Evolutionary conservation across 2,329 filamentous ascomycete genomes (phyloP).

Genomic region (Sarocladium kiliense): DNA sequence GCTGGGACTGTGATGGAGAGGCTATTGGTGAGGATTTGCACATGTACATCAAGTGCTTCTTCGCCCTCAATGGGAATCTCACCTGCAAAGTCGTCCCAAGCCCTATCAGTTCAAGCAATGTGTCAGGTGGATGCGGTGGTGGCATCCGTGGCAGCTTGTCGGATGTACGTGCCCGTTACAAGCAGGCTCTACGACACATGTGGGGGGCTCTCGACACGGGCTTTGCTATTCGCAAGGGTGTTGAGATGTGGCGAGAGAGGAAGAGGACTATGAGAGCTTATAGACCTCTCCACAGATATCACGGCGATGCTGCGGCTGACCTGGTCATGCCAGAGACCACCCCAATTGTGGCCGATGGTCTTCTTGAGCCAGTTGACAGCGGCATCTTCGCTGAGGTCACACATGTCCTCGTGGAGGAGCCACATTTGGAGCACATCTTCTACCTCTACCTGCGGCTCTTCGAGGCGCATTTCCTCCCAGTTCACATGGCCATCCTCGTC

Average conservation of each 20-base stretch:
- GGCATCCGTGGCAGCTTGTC: conserved; percentile 48
- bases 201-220: conserved; percentile 69
- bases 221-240: conserved; percentile 53
- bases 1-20: conserved; percentile 66
- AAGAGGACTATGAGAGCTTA: conserved; percentile 51
- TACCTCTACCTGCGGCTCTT: conserved; percentile 63
- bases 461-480: conserved; percentile 67
- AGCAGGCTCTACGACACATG: conserved; percentile 70
- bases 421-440: conserved; percentile 51
- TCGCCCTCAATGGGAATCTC: conserved; percentile 65
- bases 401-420: conserved; percentile 43
- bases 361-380: conserved; percentile 30
- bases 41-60: conserved; percentile 77
- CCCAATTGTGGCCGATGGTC: neutral
- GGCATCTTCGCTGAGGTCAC: conserved; percentile 52
- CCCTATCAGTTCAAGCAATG: conserved; percentile 69
- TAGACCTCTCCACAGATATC: conserved; percentile 47
- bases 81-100: conserved; percentile 59
- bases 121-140: conserved; percentile 53
- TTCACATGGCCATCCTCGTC: conserved; percentile 61
- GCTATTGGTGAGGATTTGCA: conserved; percentile 73
- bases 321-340: conserved; percentile 16
- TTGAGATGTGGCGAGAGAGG: conserved; percentile 53
- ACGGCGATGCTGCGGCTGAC: conserved; percentile 38
- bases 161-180: conserved; percentile 62